Evolutionary conservation across 306 rosid genomes (phyloP).

Genomic region (Glycine soja): DNA sequence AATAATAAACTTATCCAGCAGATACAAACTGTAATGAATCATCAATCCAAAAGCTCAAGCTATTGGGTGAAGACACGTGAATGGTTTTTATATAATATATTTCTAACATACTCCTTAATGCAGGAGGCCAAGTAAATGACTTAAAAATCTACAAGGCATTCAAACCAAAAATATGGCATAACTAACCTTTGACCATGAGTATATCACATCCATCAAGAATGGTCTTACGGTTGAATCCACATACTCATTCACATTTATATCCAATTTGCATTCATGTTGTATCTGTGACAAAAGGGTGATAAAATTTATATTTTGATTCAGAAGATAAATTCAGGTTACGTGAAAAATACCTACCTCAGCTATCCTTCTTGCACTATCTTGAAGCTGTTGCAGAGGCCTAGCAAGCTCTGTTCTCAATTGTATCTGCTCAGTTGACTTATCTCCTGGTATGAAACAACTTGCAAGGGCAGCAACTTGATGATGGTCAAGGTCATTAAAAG

Average conservation of each 20-base stretch:
- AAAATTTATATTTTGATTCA: conserved; percentile 26
- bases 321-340: conserved; percentile 29
- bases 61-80: not conserved
- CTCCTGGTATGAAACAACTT: conserved; percentile 97
- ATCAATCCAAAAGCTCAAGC: conserved; percentile 4
- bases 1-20: not conserved
- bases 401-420: conserved; percentile 92
- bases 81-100: not conserved
- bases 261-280: conserved; percentile 97
- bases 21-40: not conserved
- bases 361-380: conserved; percentile 94
- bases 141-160: conserved; percentile 15
- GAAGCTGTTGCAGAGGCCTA: conserved; percentile 94
- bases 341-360: conserved; percentile 88
- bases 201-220: conserved; percentile 93
- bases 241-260: conserved; percentile 81
- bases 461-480: conserved; percentile 98
- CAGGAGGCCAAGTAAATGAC: conserved; percentile 8
- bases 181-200: conserved; percentile 97
- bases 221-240: conserved; percentile 99
- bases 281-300: conserved; percentile 59
- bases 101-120: not conserved
- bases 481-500: conserved; percentile 93
- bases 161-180: conserved; percentile 31
- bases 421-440: conserved; percentile 90